Percentiles rank a stretch among this genome's conserved stretches.
Evolutionary conservation across 2,329 filamentous ascomycete species (phyloP).

Genomic region (Alternaria postmessia): DNA sequence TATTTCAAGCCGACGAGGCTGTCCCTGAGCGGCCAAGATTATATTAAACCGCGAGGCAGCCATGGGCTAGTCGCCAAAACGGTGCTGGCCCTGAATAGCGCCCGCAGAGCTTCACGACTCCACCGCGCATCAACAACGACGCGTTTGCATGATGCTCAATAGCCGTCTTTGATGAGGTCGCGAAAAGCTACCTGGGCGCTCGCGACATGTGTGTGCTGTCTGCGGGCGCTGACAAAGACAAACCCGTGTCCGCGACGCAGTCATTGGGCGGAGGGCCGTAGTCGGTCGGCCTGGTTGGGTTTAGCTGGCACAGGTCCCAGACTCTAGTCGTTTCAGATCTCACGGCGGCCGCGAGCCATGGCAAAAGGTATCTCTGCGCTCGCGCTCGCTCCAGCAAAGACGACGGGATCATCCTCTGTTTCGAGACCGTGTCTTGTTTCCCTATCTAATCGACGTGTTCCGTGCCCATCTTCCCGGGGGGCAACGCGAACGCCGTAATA

Average conservation of each 20-base stretch:
- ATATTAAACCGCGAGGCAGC: background rate
- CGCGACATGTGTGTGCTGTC: background rate
- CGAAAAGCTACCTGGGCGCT: background rate
- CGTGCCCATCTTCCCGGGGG: conserved; percentile 6
- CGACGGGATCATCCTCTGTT: conserved; percentile 19
- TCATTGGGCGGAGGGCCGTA: background rate
- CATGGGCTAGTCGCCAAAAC: background rate
- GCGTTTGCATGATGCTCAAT: background rate
- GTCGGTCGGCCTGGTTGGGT: conserved; percentile 11
- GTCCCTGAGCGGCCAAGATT: background rate
- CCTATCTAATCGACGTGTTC: conserved; percentile 1
- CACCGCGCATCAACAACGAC: background rate
- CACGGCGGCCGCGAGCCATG: conserved; percentile 22
- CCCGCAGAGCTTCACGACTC: conserved; percentile 2
- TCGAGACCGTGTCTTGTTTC: conserved; percentile 28
- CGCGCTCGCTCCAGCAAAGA: conserved; percentile 14
- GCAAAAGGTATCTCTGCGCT: conserved; percentile 21
- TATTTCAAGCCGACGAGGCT: conserved; percentile 14
- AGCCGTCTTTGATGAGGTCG: background rate
- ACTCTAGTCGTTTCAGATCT: conserved; percentile 15
- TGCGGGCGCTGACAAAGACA: background rate
- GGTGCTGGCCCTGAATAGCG: conserved; percentile 7
- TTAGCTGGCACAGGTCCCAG: conserved; percentile 11
- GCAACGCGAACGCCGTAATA: conserved; percentile 21
- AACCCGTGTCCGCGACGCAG: conserved; percentile 4